Evolutionary conservation across 805 yeast species (phyloP).

Genomic region (Cyberlindnera galapagoensis): DNA sequence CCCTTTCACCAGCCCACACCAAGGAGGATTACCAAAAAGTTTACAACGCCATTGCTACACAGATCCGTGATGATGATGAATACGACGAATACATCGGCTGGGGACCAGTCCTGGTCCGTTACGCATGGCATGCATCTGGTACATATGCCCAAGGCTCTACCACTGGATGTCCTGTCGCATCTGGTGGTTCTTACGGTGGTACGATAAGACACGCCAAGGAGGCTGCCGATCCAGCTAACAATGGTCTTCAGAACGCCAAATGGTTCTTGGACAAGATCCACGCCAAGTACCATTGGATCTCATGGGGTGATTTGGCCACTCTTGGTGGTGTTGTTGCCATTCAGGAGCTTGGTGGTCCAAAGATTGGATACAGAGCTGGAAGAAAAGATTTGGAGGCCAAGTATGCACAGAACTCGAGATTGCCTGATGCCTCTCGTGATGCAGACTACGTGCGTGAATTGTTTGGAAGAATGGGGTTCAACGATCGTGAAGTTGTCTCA

Average conservation of each 20-base stretch:
- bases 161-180: slow-evolving; percentile 29
- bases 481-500: slow-evolving; percentile 67
- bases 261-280: slow-evolving; percentile 50
- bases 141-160: slow-evolving; percentile 54
- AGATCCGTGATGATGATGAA: slow-evolving; percentile 46
- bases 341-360: slow-evolving; percentile 76
- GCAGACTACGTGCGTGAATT: slow-evolving; percentile 58
- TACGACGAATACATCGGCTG: slow-evolving; percentile 64
- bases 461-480: slow-evolving; percentile 60
- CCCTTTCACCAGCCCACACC: slow-evolving; percentile 22
- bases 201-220: slow-evolving; percentile 53
- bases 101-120: slow-evolving; percentile 73
- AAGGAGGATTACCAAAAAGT: slow-evolving; percentile 53
- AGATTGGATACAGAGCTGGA: slow-evolving; percentile 78
- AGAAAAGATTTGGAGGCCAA: slow-evolving; percentile 52
- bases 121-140: slow-evolving; percentile 88
- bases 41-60: slow-evolving; percentile 67
- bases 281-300: slow-evolving; percentile 58
- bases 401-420: slow-evolving; percentile 56
- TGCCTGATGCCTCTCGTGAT: slow-evolving; percentile 68
- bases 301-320: slow-evolving; percentile 76
- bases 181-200: slow-evolving; percentile 69
- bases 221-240: slow-evolving; percentile 45
- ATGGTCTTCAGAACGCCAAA: slow-evolving; percentile 45
- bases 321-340: slow-evolving; percentile 74